phyloP scores from a whole-genome alignment of 495 filamentous ascomycete species.

The Talaromyces adpressus region DNA sequence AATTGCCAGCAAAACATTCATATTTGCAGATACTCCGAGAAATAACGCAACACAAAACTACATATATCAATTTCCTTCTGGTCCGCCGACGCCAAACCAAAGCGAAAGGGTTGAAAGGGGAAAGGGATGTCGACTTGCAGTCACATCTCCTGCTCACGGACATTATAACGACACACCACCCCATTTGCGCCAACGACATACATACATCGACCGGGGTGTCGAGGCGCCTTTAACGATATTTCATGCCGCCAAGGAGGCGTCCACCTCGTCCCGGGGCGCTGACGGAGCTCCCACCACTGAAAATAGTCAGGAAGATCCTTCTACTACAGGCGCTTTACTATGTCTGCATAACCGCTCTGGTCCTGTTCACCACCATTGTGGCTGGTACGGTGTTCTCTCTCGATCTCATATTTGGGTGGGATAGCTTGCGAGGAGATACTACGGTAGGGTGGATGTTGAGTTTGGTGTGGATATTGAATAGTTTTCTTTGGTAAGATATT shows the following conservation, averaged over 20 bases:
- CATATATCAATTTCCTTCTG: not conserved
- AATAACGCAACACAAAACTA: not conserved
- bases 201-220: not conserved
- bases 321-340: conserved; percentile 85
- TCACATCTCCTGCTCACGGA: not conserved
- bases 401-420: conserved; percentile 74
- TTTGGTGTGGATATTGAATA: conserved; percentile 77
- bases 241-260: conserved; percentile 70
- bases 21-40: not conserved
- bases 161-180: not conserved
- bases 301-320: conserved; percentile 80
- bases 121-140: not conserved
- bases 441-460: conserved; percentile 89
- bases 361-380: conserved; percentile 83
- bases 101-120: not conserved
- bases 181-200: not conserved
- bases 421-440: conserved; percentile 77
- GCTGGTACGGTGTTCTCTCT: conserved; percentile 65
- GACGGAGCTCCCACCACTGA: conserved; percentile 73
- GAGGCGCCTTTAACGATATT: conserved; percentile 12
- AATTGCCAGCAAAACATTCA: not conserved
- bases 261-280: conserved; percentile 73
- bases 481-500: conserved; percentile 64
- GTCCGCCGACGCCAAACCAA: not conserved
- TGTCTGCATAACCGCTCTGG: conserved; percentile 60